Evolutionary conservation across 306 rosid genomes (phyloP).

Genomic region (Rosa persica): DNA sequence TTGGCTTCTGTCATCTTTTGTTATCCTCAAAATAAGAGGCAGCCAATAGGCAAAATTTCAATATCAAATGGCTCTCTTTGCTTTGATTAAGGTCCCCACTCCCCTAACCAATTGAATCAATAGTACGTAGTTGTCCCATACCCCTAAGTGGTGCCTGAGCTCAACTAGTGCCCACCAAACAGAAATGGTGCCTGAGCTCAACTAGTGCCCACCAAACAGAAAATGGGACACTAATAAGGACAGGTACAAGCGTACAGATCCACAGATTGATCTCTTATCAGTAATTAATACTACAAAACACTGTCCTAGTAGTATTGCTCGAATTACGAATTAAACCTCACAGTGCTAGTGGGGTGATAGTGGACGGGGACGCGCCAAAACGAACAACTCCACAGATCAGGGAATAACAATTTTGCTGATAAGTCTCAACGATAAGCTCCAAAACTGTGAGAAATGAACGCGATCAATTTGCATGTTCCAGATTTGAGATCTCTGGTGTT

Average conservation of each 20-base stretch:
- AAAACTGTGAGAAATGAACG: background rate
- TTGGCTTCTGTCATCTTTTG: background rate
- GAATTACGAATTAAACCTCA: background rate
- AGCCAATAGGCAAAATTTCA: background rate
- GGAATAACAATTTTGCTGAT: conserved; percentile 9
- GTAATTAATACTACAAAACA: background rate
- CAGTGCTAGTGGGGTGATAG: conserved; percentile 4
- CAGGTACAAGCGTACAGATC: background rate
- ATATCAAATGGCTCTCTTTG: background rate
- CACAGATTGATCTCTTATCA: conserved; percentile 1
- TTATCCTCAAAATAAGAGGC: background rate
- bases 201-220: background rate
- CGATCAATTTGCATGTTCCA: background rate
- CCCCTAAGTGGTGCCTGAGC: background rate
- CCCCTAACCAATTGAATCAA: background rate
- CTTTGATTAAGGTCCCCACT: background rate
- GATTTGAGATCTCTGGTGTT: background rate
- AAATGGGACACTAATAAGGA: background rate
- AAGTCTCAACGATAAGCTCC: background rate
- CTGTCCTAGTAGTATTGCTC: background rate
- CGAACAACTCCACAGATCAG: background rate
- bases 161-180: background rate
- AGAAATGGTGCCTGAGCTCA: background rate
- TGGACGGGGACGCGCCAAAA: background rate
- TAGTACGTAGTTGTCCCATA: background rate